Percentiles rank a stretch among this genome's conserved stretches.
These are phyloP conservation scores for Beauveria medogensis DNA, from an alignment of 2,329 filamentous ascomycete genomes.

Conservation along the genomic window DNA sequence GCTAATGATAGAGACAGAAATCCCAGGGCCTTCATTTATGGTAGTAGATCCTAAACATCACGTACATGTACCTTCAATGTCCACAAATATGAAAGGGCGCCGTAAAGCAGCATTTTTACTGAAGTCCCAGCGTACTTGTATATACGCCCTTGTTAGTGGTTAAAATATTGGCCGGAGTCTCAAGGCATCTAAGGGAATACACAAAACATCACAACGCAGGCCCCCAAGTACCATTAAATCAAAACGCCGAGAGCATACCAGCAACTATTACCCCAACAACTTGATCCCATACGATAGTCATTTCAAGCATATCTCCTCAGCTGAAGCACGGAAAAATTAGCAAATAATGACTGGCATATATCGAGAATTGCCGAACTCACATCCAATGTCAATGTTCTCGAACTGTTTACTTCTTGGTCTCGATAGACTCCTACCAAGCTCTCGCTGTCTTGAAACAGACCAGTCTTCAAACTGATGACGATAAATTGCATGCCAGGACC, in stretches of 20 bases:
- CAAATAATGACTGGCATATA: neutral
- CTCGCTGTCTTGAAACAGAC: constrained; percentile 93
- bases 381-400: constrained; percentile 85
- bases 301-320: constrained; percentile 27
- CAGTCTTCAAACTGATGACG: constrained; percentile 92
- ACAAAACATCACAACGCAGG: neutral
- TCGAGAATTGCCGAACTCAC: constrained; percentile 49
- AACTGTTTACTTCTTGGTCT: constrained; percentile 89
- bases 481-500: constrained; percentile 99
- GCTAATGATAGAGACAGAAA: no score
- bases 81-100: no score
- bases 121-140: no score
- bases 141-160: no score
- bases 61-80: no score
- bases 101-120: no score
- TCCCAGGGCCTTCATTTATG: no score
- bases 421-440: constrained; percentile 92
- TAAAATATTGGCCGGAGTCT: neutral
- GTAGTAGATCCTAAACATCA: no score
- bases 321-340: constrained; percentile 18
- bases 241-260: neutral
- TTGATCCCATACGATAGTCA: neutral
- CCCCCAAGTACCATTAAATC: neutral
- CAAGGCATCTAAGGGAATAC: neutral
- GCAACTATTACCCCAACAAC: neutral